These are phyloP conservation scores for Ganoderma leucocontextum DNA, from an alignment of 1,284 basidiomycete species.

Conservation along the genomic window DNA sequence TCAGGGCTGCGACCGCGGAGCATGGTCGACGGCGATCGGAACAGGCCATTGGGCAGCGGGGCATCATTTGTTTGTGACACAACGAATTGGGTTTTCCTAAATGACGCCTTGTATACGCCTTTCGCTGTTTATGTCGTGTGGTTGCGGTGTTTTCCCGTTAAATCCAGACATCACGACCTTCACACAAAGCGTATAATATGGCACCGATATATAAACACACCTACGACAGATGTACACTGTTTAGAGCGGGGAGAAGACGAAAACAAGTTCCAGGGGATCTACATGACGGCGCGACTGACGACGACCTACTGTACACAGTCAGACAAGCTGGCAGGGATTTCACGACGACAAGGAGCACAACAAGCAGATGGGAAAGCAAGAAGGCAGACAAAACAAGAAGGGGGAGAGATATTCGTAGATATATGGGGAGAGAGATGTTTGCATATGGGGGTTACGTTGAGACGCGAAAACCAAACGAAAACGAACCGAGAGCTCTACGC, in stretches of 20 bases:
- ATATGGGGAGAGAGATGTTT: background rate
- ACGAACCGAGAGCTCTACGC: conserved; percentile 14
- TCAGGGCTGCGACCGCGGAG: conserved; percentile 12
- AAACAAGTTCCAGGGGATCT: conserved; percentile 10
- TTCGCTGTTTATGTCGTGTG: background rate
- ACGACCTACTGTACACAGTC: conserved; percentile 17
- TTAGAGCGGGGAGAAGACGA: background rate
- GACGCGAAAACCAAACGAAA: conserved; percentile 2
- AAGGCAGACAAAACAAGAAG: conserved; percentile 7
- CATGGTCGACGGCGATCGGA: conserved; percentile 11
- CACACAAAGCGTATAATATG: background rate
- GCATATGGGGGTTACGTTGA: conserved; percentile 3
- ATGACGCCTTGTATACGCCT: background rate
- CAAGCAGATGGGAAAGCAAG: conserved; percentile 19
- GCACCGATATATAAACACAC: conserved; percentile 2
- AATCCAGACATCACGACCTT: background rate
- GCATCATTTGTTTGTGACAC: background rate
- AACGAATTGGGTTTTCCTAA: background rate
- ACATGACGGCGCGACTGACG: conserved; percentile 12
- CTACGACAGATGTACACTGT: conserved; percentile 4
- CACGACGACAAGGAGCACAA: conserved; percentile 20
- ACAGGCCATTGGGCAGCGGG: background rate
- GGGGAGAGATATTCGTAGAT: conserved; percentile 6
- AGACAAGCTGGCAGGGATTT: conserved; percentile 6
- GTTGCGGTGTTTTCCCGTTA: background rate